Evolutionary conservation across 208 protist species (phyloP), one percentile per base, ranked within the genome.

Genomic region (Acanthamoeba sp.): DNA sequence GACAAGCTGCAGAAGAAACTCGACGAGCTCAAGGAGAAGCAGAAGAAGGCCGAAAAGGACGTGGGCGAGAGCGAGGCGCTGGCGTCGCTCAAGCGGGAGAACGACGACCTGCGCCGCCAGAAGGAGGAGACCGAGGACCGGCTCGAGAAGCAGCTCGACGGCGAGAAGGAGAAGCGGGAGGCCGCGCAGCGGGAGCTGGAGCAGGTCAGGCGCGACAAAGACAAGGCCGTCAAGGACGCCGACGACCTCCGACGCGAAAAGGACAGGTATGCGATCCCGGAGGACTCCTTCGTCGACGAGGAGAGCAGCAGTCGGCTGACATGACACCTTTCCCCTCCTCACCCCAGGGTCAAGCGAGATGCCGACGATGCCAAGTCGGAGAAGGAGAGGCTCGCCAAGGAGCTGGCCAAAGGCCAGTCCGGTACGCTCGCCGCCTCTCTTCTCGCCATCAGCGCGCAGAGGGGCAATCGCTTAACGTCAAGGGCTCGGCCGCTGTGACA

Each of bases 41-140:
- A 90, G 32, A 62, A 29, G 32, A 66, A 90, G 82, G 10, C 40
- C 22, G 73, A 84, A 24, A 84, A 55, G 73, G 18, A 45, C 27
- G 42, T 18, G 22, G 42, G 73, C 42, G 73, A 84, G 7, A 84
- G 38, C 38, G 73, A 52, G 2, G 42, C 38, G 9, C 40, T 84
- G 2, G 38, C 73, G 7, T 84, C 73, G 73, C 73, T 84, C 42
- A 20, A 34, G 73, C 5, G 42, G 20, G 73, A 84, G 38, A 45
- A 55, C 27, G 73, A 84, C 34, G 73, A 84, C 27, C 40, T 84
- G 9, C 73, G 73, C 5, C 73, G 73, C 5, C 38, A 45, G 18
- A 84, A 84, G 73, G 73, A 84, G 14, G 73, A 84, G 73, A 52
- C 42, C 38, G 73, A 84, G 73, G 73, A 84, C 18, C 73, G 73